These are phyloP conservation scores for Talaromyces sp. DNA, from an alignment of 2,329 filamentous ascomycete species.

Conservation along the genomic window DNA sequence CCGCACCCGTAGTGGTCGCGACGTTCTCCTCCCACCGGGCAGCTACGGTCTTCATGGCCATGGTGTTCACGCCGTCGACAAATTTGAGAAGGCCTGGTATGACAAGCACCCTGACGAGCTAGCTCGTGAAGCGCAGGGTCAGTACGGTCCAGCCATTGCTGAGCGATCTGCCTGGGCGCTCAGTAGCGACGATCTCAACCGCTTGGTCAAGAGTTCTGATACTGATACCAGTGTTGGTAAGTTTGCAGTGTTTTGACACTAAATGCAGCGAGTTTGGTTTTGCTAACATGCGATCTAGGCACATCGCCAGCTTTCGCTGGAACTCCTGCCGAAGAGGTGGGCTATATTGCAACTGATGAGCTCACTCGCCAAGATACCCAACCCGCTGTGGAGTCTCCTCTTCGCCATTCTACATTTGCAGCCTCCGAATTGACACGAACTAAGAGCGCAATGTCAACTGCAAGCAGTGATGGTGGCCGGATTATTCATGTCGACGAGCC, in stretches of 20 bases:
- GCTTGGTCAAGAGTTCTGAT: constrained; percentile 72
- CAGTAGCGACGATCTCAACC: constrained; percentile 86
- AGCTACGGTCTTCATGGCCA: constrained; percentile 94
- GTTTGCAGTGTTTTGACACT: constrained; percentile 19
- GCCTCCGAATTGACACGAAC: constrained; percentile 44
- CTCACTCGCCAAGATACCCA: constrained; percentile 65
- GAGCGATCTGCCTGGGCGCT: constrained; percentile 72
- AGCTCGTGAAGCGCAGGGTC: constrained; percentile 64
- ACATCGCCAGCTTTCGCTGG: constrained; percentile 60
- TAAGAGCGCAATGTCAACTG: constrained; percentile 17
- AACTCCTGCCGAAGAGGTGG: constrained; percentile 87
- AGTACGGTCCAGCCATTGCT: constrained; percentile 58
- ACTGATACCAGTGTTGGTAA: constrained; percentile 53
- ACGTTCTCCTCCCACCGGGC: constrained; percentile 71
- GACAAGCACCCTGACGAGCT: constrained; percentile 82
- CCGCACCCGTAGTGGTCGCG: constrained; percentile 69
- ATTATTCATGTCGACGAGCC: constrained; percentile 77
- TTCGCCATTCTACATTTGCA: constrained; percentile 50
- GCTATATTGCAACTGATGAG: constrained; percentile 81
- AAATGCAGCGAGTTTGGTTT: neutral
- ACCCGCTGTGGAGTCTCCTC: constrained; percentile 49
- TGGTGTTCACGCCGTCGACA: constrained; percentile 64
- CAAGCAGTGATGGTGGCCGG: constrained; percentile 22
- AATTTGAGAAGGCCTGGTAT: constrained; percentile 88
- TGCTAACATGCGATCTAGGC: constrained; percentile 46